phyloP scores from a whole-genome alignment of 345 rosid species.

The Salix arbutifolia region DNA sequence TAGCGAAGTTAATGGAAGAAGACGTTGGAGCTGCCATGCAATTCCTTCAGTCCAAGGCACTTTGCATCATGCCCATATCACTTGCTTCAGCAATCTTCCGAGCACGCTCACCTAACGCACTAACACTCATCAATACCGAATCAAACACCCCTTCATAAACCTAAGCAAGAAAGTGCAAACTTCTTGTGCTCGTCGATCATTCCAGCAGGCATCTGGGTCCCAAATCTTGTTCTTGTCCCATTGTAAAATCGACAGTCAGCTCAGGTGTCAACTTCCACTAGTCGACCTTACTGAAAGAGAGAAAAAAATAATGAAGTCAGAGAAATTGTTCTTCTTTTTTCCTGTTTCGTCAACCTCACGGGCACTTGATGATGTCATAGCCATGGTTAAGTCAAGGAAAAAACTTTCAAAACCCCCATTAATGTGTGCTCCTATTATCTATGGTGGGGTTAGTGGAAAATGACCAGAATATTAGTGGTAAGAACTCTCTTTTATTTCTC shows the following conservation, averaged over 20 bases:
- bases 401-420: conserved; percentile 16
- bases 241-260: background rate
- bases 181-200: background rate
- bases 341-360: conserved; percentile 17
- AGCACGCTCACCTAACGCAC: conserved; percentile 39
- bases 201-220: conserved; percentile 8
- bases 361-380: conserved; percentile 23
- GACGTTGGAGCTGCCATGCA: conserved; percentile 80
- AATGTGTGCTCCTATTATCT: conserved; percentile 15
- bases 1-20: conserved; percentile 79
- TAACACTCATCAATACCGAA: conserved; percentile 45
- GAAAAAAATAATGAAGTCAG: background rate
- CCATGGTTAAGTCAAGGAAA: conserved; percentile 14
- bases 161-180: background rate
- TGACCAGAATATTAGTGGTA: conserved; percentile 37
- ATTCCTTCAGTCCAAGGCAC: conserved; percentile 72
- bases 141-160: conserved; percentile 38
- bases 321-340: conserved; percentile 6
- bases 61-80: conserved; percentile 72
- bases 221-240: background rate
- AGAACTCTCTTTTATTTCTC: conserved; percentile 9
- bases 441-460: conserved; percentile 44
- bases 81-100: conserved; percentile 62
- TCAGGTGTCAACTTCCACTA: conserved; percentile 11
- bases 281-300: background rate